Conservation (phyloP, 768 basidiomycete species). For the Goffeauzyma gilvescens region DNA sequence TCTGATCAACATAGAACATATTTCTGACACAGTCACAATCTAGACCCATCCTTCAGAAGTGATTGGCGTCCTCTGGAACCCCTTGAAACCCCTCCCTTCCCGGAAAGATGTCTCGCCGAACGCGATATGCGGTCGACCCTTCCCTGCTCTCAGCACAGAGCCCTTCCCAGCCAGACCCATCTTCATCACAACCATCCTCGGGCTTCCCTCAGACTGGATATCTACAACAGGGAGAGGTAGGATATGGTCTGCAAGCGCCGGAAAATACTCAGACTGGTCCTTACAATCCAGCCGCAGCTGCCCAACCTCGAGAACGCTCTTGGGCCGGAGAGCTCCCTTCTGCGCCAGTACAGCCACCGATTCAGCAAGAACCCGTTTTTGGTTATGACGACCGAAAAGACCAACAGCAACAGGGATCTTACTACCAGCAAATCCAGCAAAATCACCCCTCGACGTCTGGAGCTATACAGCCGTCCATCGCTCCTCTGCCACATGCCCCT, state of each 20-base stretch:
- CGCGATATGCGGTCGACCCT: slow-evolving; percentile 27
- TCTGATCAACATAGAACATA: too few species aligned
- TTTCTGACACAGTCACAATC: too few species aligned
- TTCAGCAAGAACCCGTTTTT: slow-evolving; percentile 8
- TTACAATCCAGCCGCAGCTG: not conserved
- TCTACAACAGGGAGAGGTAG: not conserved
- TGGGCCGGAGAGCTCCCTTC: slow-evolving; percentile 13
- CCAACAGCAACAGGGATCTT: slow-evolving; percentile 5
- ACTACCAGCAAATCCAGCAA: slow-evolving; percentile 5
- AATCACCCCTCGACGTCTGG: slow-evolving; percentile 3
- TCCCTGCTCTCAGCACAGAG: slow-evolving; percentile 7
- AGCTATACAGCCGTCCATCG: slow-evolving; percentile 34
- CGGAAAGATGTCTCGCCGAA: too few species aligned
- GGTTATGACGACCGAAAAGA: too few species aligned
- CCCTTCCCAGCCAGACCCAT: slow-evolving; percentile 2
- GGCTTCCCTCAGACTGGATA: not conserved
- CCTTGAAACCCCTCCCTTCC: too few species aligned
- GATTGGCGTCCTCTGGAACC: too few species aligned
- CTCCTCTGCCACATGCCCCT: slow-evolving; percentile 51
- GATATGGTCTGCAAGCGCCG: not conserved
- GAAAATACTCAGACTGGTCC: not conserved
- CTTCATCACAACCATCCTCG: slow-evolving; percentile 4
- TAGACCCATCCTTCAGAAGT: too few species aligned
- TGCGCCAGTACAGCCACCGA: slow-evolving; percentile 7
- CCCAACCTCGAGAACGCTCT: slow-evolving; percentile 10